Conservation (phyloP, 495 filamentous ascomycete species). For the Pyrenula aspistea region DNA sequence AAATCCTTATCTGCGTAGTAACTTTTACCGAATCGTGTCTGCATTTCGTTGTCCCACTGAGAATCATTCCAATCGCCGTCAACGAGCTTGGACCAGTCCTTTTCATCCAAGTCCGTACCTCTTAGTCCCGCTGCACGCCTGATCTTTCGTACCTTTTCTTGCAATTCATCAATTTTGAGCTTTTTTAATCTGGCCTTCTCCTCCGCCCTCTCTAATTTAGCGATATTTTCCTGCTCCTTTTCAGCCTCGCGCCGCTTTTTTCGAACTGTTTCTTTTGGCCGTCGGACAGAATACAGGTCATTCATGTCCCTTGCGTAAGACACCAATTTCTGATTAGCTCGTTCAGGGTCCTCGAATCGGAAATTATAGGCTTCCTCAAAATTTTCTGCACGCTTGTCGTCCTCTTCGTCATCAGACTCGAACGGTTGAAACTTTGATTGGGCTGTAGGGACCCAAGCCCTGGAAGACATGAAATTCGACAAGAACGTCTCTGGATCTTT, state of each 20-base stretch:
- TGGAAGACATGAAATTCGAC: slow-evolving; percentile 75
- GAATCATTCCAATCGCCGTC: slow-evolving; percentile 79
- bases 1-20: slow-evolving; percentile 66
- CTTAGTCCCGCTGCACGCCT: slow-evolving; percentile 73
- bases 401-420: slow-evolving; percentile 85
- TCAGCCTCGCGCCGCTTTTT: slow-evolving; percentile 69
- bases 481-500: slow-evolving; percentile 83
- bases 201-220: slow-evolving; percentile 61
- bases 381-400: slow-evolving; percentile 67
- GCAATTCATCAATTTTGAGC: slow-evolving; percentile 77
- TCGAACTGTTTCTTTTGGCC: slow-evolving; percentile 64
- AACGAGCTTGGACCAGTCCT: slow-evolving; percentile 70
- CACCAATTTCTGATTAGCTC: slow-evolving; percentile 68
- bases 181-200: slow-evolving; percentile 76
- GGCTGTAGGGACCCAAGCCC: slow-evolving; percentile 70
- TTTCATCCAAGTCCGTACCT: slow-evolving; percentile 52
- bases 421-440: slow-evolving; percentile 55
- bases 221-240: slow-evolving; percentile 61
- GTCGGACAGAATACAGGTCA: slow-evolving; percentile 65
- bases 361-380: slow-evolving; percentile 94
- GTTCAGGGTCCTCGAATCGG: slow-evolving; percentile 83
- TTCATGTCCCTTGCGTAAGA: slow-evolving; percentile 81
- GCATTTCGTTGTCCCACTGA: slow-evolving; percentile 82
- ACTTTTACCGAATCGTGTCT: slow-evolving; percentile 68
- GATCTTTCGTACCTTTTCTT: slow-evolving; percentile 70